Percentiles rank a stretch among this genome's conserved stretches.
Evolutionary conservation across 768 basidiomycete genomes (phyloP).

Genomic region (Auricularia heimuer): DNA sequence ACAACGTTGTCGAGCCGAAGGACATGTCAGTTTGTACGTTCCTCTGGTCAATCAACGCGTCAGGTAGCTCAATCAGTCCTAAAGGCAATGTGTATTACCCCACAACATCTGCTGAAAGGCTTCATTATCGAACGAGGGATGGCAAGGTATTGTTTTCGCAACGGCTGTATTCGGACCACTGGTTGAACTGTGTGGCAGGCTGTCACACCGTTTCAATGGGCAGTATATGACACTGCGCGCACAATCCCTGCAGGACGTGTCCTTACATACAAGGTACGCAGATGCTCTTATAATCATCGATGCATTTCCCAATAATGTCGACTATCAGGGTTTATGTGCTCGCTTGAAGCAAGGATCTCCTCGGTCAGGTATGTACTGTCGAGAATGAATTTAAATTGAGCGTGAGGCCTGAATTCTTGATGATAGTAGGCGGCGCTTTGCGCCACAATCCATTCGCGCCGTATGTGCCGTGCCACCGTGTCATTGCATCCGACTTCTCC

Average conservation of each 20-base stretch:
- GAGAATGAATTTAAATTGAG: too few species aligned
- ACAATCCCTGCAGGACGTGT: slow-evolving; percentile 44
- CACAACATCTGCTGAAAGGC: slow-evolving; percentile 8
- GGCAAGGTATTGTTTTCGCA: slow-evolving; percentile 18
- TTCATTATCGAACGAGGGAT: slow-evolving; percentile 16
- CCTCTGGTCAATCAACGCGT: too few species aligned
- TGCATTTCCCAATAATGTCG: not conserved
- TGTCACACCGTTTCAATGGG: slow-evolving; percentile 47
- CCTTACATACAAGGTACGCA: slow-evolving; percentile 38
- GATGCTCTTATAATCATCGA: not conserved
- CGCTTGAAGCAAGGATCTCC: slow-evolving; percentile 47
- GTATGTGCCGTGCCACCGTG: slow-evolving; percentile 58
- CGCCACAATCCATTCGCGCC: slow-evolving; percentile 60
- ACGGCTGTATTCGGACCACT: not conserved
- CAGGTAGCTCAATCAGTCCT: too few species aligned
- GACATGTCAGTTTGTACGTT: too few species aligned
- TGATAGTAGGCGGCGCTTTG: slow-evolving; percentile 50
- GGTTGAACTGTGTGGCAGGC: slow-evolving; percentile 29
- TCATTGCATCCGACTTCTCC: slow-evolving; percentile 50
- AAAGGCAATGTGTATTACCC: slow-evolving; percentile 5
- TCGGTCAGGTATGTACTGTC: slow-evolving; percentile 40
- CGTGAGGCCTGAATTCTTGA: too few species aligned
- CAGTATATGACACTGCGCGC: slow-evolving; percentile 44
- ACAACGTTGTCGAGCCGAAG: too few species aligned
- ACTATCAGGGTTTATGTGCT: slow-evolving; percentile 29